Evolutionary conservation across 306 rosid species (phyloP).

Genomic region (Ormosia emarginata): DNA sequence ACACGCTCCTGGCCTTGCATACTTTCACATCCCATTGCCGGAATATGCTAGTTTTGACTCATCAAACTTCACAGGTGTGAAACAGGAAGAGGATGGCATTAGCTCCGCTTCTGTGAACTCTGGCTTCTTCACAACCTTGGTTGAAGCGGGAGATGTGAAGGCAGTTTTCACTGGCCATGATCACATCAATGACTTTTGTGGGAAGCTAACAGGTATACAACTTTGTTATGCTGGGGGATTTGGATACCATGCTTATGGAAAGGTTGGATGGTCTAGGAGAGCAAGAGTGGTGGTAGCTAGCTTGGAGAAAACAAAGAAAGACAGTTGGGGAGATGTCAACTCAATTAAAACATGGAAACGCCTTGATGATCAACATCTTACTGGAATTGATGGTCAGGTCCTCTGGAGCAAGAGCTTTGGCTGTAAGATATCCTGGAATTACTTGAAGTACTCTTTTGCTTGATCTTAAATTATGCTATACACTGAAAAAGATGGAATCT

Average conservation of each 20-base stretch:
- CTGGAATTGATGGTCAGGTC: conserved; percentile 52
- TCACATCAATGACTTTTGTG: conserved; percentile 91
- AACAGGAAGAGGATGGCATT: conserved; percentile 50
- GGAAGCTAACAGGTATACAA: conserved; percentile 54
- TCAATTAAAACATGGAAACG: conserved; percentile 92
- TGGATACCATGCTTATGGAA: conserved; percentile 94
- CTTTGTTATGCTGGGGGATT: conserved; percentile 93
- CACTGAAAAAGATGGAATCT: neutral
- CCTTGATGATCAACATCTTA: conserved; percentile 68
- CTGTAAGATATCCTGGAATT: conserved; percentile 38
- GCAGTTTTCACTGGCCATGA: conserved; percentile 90
- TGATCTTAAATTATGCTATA: conserved; percentile 17
- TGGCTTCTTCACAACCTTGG: conserved; percentile 88
- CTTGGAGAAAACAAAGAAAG: conserved; percentile 57
- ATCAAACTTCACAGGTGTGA: conserved; percentile 71
- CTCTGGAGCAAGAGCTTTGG: conserved; percentile 69
- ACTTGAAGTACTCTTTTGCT: neutral
- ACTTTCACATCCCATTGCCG: conserved; percentile 90
- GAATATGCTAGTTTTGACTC: conserved; percentile 69
- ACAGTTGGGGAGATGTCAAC: conserved; percentile 71
- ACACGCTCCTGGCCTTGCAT: conserved; percentile 80
- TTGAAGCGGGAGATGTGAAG: conserved; percentile 83
- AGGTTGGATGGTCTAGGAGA: conserved; percentile 93
- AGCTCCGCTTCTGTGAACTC: conserved; percentile 89
- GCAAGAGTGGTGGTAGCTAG: conserved; percentile 77